Conservation (phyloP, 257 asterid genomes). For the Henckelia pumila region DNA sequence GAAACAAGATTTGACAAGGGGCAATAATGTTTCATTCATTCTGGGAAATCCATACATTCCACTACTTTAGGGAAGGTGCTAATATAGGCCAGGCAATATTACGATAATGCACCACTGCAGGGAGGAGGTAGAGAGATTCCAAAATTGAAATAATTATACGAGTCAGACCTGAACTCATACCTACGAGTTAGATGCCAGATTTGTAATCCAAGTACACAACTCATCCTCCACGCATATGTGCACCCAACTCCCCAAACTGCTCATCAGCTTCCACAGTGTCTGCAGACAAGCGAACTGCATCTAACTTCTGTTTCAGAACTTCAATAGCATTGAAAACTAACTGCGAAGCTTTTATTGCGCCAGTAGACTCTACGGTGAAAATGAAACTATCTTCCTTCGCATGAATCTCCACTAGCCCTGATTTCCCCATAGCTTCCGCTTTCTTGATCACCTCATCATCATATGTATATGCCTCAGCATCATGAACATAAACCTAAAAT, state of each 20-base stretch:
- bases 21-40: slow-evolving; percentile 1
- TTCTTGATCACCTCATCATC: slow-evolving; percentile 95
- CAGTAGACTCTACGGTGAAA: slow-evolving; percentile 90
- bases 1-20: not conserved
- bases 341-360: slow-evolving; percentile 86
- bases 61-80: slow-evolving; percentile 5
- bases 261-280: slow-evolving; percentile 98
- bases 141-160: slow-evolving; percentile 27
- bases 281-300: slow-evolving; percentile 89
- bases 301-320: slow-evolving; percentile 83
- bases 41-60: not conserved
- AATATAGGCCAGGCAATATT: slow-evolving; percentile 16
- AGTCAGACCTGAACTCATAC: slow-evolving; percentile 20
- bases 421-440: slow-evolving; percentile 81
- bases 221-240: slow-evolving; percentile 98
- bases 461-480: slow-evolving; percentile 84
- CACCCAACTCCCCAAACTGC: slow-evolving; percentile 97
- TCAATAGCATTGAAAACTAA: slow-evolving; percentile 82
- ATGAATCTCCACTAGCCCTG: slow-evolving; percentile 77
- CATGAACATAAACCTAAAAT: slow-evolving; percentile 62
- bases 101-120: slow-evolving; percentile 8
- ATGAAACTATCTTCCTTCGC: slow-evolving; percentile 93
- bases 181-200: slow-evolving; percentile 11
- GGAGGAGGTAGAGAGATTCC: slow-evolving; percentile 11
- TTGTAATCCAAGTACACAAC: not conserved